A percentile compares a stretch with the other conserved stretches of the same genome.
Evolutionary conservation across 2,329 filamentous ascomycete genomes (phyloP).

Genomic region (Metarhizium robertsii): DNA sequence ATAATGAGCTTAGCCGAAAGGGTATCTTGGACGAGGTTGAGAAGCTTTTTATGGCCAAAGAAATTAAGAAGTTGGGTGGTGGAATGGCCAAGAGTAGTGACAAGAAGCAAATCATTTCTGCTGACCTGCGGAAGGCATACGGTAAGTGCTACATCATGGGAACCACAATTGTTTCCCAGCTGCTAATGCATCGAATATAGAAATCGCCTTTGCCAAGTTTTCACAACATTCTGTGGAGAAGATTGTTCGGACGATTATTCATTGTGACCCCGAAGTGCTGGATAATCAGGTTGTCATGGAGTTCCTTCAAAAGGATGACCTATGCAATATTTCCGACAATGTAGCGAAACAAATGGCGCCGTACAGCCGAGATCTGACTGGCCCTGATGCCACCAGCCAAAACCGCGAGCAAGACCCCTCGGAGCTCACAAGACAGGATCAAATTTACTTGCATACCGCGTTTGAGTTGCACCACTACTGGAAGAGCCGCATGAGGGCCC

Average conservation of each 20-base stretch:
- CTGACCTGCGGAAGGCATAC: slow-evolving; percentile 80
- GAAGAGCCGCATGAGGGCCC: slow-evolving; percentile 92
- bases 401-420: slow-evolving; percentile 74
- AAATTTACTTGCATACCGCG: slow-evolving; percentile 87
- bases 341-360: slow-evolving; percentile 84
- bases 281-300: slow-evolving; percentile 93
- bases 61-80: slow-evolving; percentile 78
- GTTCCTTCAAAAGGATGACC: slow-evolving; percentile 84
- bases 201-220: slow-evolving; percentile 91
- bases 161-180: background rate
- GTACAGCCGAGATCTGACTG: slow-evolving; percentile 95
- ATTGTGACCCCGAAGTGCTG: slow-evolving; percentile 82
- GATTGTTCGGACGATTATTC: slow-evolving; percentile 85
- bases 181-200: slow-evolving; percentile 20
- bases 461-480: slow-evolving; percentile 96
- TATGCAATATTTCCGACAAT: slow-evolving; percentile 89
- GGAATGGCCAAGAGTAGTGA: slow-evolving; percentile 70
- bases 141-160: slow-evolving; percentile 35
- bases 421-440: slow-evolving; percentile 89
- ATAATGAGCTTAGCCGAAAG: slow-evolving; percentile 83
- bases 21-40: slow-evolving; percentile 97
- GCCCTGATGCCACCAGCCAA: slow-evolving; percentile 68
- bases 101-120: slow-evolving; percentile 95
- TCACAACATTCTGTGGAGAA: slow-evolving; percentile 77
- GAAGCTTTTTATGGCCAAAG: slow-evolving; percentile 94